Evolutionary conservation across 2,329 filamentous ascomycete genomes (phyloP).

Genomic region (Neurospora crassa): DNA sequence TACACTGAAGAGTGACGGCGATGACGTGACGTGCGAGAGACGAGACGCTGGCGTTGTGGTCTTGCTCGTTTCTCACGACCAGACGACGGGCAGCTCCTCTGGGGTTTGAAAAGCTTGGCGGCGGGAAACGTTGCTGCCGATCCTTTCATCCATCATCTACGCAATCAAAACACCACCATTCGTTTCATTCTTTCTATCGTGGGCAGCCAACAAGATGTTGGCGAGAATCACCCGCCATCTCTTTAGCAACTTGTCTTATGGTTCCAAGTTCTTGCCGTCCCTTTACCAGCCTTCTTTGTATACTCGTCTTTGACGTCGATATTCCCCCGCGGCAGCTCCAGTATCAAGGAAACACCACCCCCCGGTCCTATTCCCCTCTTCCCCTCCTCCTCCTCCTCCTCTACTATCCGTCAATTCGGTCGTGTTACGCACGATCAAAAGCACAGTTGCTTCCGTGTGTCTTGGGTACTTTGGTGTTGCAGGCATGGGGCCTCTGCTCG

Average conservation of each 20-base stretch:
- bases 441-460: not conserved
- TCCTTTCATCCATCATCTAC: not conserved
- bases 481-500: not conserved
- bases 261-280: not conserved
- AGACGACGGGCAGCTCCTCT: not conserved
- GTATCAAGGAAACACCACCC: not conserved
- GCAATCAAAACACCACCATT: not conserved
- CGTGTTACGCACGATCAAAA: not conserved
- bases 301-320: not conserved
- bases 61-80: not conserved
- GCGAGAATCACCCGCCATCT: not conserved
- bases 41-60: not conserved
- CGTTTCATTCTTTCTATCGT: not conserved
- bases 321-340: not conserved
- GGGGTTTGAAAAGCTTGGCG: not conserved
- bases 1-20: not conserved
- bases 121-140: not conserved
- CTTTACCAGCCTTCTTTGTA: not conserved
- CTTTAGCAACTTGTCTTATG: not conserved
- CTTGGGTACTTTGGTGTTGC: conserved; percentile 1
- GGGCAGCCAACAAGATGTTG: not conserved
- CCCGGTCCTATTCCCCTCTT: not conserved
- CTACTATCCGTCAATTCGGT: not conserved
- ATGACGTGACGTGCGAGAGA: not conserved
- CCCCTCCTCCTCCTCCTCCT: not conserved